Base-by-base conservation (phyloP, 108 stramenopile species). In the Cyclotella sp. region DNA sequence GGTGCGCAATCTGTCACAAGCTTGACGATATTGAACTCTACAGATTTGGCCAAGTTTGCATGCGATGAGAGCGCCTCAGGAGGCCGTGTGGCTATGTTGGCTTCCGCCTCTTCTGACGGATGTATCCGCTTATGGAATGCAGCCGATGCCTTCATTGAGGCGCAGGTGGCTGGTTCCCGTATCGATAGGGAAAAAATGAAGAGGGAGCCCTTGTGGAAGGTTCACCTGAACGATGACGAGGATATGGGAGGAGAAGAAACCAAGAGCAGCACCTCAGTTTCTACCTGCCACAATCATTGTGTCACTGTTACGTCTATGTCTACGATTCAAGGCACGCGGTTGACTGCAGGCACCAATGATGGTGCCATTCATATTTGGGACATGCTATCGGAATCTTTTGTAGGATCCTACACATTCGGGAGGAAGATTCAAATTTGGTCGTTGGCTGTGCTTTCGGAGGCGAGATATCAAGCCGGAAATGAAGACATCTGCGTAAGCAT, bases 351-450 rank as follows among this genome's bases (percentile, higher is more conserved):
- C 18, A 64, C 60, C 28, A 62, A 52, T 13, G 68, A 76, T 24
- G 76, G 76, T 16, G 15, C 22, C 13, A 69, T 76, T 41, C 67
- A 58, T n/a, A 52, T 76, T 3, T 76, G 76, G 76, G 58, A 76
- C 49, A 58, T 69, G 3, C 47, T 67, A 0, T 47, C 60, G 27
- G 68, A 68, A 68, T 40, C 45, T 14, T 68, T 61, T 24, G 68
- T 68, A 69, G 76, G 76, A 41, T 39, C 68, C 21, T 76, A 68
- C 43, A 52, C 42, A 39, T 44, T 62, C 47, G 76, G 68, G 18
- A 46, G 34, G 26, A 39, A 18, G 3, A 67, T 76, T 26, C 76
- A 76, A 41, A 49, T 69, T 26, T 78, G 77, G 77, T 67, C 64
- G 0, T 58, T 65, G 42, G 54, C 69, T 0, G 63, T 72, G 24